Base-by-base conservation (phyloP, 192 early-diverging fungal species). In the Dispira parvispora region DNA sequence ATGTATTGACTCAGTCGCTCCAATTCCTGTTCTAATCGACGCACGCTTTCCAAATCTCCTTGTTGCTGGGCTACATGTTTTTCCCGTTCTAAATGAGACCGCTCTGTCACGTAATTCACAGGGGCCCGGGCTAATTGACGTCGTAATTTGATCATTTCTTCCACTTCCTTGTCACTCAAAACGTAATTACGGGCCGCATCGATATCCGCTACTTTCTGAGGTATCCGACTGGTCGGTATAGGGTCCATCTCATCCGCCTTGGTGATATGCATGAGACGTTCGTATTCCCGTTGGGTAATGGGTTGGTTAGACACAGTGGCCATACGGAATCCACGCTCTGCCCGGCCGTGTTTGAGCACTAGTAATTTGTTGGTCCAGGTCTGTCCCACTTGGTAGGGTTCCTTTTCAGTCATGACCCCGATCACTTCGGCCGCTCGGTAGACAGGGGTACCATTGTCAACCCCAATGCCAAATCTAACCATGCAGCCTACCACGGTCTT, bases 281-380 rank as follows among this genome's bases (percentile, higher is more conserved):
- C 66, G 57, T 78, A 82, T 64, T 88, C 87, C 28, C 80, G 72
- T 55, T 72, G 69, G 26, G 80, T 83, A 32, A 89, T 75, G 28
- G 79, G 64, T 55, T 71, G 67, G 62, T 92, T 92, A 2, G 90
- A 92, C 12, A 92, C 72, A 38, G 78, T 80, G 61, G 87, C 82
- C 83, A 89, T 90, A 10, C 80, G 79, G 65, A 86, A 89, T 21
- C 67, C 70, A 50, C 79, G 82, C 63, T 83, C 78, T 16, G 80
- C 69, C 43, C 81, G 76, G 27, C 88, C 90, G 65, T 87, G 87
- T 45, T 76, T 79, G 42, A 89, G 72, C 14, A 66, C 72, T 25
- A 92, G 61, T 11, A 78, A 79, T 55, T 81, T 77, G 69, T 89
- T 84, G 43, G 84, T 86, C 46, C 71, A 69, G 0, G 77, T 72